Evolutionary conservation across 2,329 filamentous ascomycete genomes (phyloP), one percentile per base, ranked within the genome.

Genomic region (Fusarium irregulare): DNA sequence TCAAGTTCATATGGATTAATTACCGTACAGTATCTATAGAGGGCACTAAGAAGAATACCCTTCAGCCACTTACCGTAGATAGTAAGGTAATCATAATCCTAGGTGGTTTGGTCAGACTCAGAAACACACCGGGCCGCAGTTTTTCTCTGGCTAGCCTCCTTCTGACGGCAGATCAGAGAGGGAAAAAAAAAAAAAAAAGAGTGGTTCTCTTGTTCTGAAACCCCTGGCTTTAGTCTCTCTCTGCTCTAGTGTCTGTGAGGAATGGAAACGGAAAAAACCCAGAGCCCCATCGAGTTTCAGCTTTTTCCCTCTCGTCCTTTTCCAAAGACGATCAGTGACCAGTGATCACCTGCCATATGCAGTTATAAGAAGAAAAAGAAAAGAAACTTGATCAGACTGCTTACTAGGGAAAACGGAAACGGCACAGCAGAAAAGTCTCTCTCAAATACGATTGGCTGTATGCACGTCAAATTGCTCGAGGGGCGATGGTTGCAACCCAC

Each of bases 391-490:
- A 45, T 34, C 42, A 64, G 58, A 63, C 58, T n/a, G 30, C 44
- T 27, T 8, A 11, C 14, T 23, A 32, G 6, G 14, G 23, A n/a
- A 51, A 13, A 37, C 48, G 18, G 18, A 40, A 51, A 51, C 18
- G 30, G 51, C 44, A 58, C 30, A 45, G 25, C 32, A 30, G 32
- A 45, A 50, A 61, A 71, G 41, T 50, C 48, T 50, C 12, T 25
- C 32, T 25, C 20, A 34, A 32, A 37, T 21, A 32, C 25, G 28
- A 64, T 63, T 64, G 58, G 60, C 41, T 47, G 20, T 56, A 64
- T 75, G 71, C 73, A 68, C 58, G 65, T 73, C 73, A 75, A 73
- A 75, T 74, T 75, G 58, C 54, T 54, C 44, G 60, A 66, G 28
- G 62, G 69, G 51, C 51, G 30, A 66, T 41, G 56, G 37, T 65